Base-by-base conservation (phyloP, 257 asterid species). In the Coffea eugenioides region DNA sequence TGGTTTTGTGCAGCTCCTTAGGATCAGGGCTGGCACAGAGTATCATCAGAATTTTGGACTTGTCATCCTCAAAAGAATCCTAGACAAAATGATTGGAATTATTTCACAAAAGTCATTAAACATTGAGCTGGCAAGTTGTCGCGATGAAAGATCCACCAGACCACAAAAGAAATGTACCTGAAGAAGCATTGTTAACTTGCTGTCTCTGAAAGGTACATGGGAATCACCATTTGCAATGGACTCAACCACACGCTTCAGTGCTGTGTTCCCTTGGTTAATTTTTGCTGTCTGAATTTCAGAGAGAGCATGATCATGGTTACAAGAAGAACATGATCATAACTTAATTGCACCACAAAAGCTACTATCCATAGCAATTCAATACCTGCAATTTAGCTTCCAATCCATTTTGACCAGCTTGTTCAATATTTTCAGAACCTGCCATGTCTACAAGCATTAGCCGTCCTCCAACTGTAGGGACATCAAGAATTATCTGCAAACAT, bases 351-450 rank as follows among this genome's bases (percentile, higher is more conserved):
- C 61, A 77, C 9, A 51, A 27, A 52, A 54, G 45, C 31, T 67
- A 41, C 23, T 67, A 27, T 39, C 5, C 27, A 45, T 27, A 39
- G 16, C 23, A 56, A 14, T 51, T 23, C 20, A 8, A 51, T 76
- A 90, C 99, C 98, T 95, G 97, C 96, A 96, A 84, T 75, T 96
- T 96, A 31, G 98, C 99, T 86, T 96, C 99, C 8, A 91, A 75
- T 16, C 99, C 98, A 54, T 0, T 89, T 84, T 92, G 98, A 62
- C 99, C 99, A 49, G 99, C 99, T 82, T 96, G 99, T 77, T 96
- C 99, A 43, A 94, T 96, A 57, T 96, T 96, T 83, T 96, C 99
- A 5, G 98, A 96, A 81, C 99, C 99, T 5, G 97, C 99, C 98
- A 96, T 96, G 86, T 96, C 99, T 15, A 96, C 99, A 1, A 96